Conservation (phyloP, 352 stramenopile species). For the Peronospora farinosa region DNA sequence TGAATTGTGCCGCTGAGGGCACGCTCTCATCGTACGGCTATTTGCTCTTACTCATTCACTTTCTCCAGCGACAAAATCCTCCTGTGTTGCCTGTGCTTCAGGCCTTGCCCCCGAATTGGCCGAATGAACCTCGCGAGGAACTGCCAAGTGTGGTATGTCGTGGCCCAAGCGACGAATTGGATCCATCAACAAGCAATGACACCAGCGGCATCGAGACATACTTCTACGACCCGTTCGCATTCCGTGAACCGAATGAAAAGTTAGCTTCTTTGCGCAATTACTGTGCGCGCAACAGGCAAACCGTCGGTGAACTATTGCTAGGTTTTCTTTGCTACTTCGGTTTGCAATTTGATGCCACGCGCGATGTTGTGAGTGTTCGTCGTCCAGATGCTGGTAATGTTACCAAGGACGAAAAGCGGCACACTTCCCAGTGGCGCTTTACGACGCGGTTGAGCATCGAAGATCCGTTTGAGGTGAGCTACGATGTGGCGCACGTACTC, state of each 20-base stretch:
- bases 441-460: conserved; percentile 89
- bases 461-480: conserved; percentile 98
- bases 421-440: conserved; percentile 59
- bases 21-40: conserved; percentile 84
- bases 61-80: conserved; percentile 63
- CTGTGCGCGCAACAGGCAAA: conserved; percentile 42
- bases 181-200: conserved; percentile 17
- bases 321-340: conserved; percentile 78
- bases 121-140: conserved; percentile 24
- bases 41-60: conserved; percentile 81
- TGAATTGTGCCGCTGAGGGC: conserved; percentile 78
- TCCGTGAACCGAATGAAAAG: conserved; percentile 42
- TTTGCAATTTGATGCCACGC: conserved; percentile 59
- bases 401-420: conserved; percentile 73
- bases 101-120: conserved; percentile 51
- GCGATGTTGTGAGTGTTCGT: conserved; percentile 61
- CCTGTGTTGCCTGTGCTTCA: conserved; percentile 74
- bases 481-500: conserved; percentile 96
- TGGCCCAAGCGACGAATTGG: conserved; percentile 41
- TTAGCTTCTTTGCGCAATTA: conserved; percentile 37
- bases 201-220: conserved; percentile 62
- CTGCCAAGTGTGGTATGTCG: conserved; percentile 51
- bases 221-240: conserved; percentile 74
- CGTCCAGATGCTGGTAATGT: conserved; percentile 46
- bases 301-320: conserved; percentile 58